Base-by-base conservation (phyloP, 2,329 filamentous ascomycete species). In the Fusarium chlamydosporum region DNA sequence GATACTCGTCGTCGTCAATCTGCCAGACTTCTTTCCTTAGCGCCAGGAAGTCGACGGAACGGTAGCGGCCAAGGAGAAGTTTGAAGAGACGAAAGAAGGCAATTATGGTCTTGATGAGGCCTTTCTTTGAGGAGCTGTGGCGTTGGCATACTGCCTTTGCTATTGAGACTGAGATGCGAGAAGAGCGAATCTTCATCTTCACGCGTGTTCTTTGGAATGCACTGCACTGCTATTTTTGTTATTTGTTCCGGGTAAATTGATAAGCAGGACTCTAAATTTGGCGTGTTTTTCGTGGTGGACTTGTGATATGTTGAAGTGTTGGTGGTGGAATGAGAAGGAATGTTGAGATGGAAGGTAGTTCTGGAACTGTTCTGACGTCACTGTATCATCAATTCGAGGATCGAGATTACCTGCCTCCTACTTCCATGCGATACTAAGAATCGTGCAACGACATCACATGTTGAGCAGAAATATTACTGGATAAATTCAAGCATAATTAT, bases 91-190 rank as follows among this genome's bases (percentile, higher is more conserved):
- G 72, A 23, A 79, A 78, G 56, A 81, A 73, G 2, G 78, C 70
- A 6, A 76, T 46, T 15, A 81, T 62, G 33, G 72, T 56, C 34
- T 74, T 76, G 38, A 80, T 50, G n/a, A 76, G 59, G 40, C 69
- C 57, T 2, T 76, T 70, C 45, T 74, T 70, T 4, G 67, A 48
- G 6, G 50, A 63, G 43, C 64, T 51, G 55, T 71, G 27, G 23
- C 66, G 70, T 86, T 84, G 83, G 1, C 88, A 79, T 4, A 84
- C 73, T 4, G 86, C 87, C 34, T 85, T 85, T 13, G 88, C 75
- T 3, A 90, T 80, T 26, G 86, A 88, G 5, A 86, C 86, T 0
- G 88, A 88, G 16, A 90, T 81, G 3, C 86, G 72, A 6, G 71
- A 71, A 15, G 76, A 72, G 37, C 76, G 76, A 20, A 78, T 78